Percentiles rank a stretch among this genome's conserved stretches.
Conservation (phyloP, 495 filamentous ascomycete genomes). For the Opeltia flavorubescens region DNA sequence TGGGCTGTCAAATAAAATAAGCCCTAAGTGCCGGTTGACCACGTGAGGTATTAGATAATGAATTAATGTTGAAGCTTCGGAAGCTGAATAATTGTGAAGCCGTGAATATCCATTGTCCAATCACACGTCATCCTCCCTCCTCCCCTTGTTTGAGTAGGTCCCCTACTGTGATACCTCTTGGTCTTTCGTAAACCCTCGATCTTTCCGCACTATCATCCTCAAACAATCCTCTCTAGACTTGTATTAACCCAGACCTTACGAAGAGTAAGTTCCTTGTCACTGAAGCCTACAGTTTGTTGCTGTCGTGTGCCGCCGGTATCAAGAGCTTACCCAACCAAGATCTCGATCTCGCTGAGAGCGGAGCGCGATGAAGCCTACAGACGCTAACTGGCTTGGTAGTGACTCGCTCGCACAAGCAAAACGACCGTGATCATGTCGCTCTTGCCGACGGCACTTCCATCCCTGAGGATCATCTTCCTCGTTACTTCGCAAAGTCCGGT, state of each 20-base stretch:
- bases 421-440: slow-evolving; percentile 71
- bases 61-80: too few relatives aligned
- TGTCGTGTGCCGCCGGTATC: neutral
- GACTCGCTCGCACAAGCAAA: slow-evolving; percentile 90
- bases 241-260: neutral
- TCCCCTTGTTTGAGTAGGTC: neutral
- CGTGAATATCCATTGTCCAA: slow-evolving; percentile 1
- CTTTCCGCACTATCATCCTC: neutral
- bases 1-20: too few relatives aligned
- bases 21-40: too few relatives aligned
- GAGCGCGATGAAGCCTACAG: neutral
- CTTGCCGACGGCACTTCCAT: slow-evolving; percentile 48
- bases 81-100: neutral
- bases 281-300: neutral
- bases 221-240: neutral
- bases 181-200: neutral
- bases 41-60: too few relatives aligned
- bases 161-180: neutral
- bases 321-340: neutral
- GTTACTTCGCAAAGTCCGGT: slow-evolving; percentile 84
- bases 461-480: slow-evolving; percentile 60
- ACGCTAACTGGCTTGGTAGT: slow-evolving; percentile 32
- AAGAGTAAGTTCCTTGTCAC: neutral
- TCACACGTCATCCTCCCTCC: slow-evolving; percentile 2
- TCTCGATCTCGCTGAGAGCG: neutral